A percentile compares a stretch with the other conserved stretches of the same genome.
Conservation (phyloP, 495 filamentous ascomycete species). For the Penicillium salamii region DNA sequence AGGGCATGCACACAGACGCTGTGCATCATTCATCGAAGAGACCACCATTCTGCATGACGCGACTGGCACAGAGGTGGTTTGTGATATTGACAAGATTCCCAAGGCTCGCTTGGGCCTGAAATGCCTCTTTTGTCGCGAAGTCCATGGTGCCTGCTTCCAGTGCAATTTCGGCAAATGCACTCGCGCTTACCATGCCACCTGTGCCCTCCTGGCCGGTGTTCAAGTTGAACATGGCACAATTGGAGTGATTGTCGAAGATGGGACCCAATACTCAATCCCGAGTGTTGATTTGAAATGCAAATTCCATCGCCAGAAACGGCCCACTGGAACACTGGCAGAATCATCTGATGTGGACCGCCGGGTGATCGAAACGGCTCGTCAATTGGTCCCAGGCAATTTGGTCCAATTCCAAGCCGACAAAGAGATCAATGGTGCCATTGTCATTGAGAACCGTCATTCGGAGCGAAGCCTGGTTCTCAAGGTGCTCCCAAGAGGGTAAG, state of each 20-base stretch:
- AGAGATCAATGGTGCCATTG: slow-evolving; percentile 87
- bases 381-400: slow-evolving; percentile 68
- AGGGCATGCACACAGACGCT: slow-evolving; percentile 78
- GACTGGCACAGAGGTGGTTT: slow-evolving; percentile 68
- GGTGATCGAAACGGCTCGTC: slow-evolving; percentile 57
- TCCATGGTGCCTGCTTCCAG: slow-evolving; percentile 93
- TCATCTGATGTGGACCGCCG: slow-evolving; percentile 64
- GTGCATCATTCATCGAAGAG: slow-evolving; percentile 87
- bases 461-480: slow-evolving; percentile 73
- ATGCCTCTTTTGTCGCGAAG: slow-evolving; percentile 91
- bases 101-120: slow-evolving; percentile 88
- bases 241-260: slow-evolving; percentile 86
- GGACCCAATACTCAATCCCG: slow-evolving; percentile 82
- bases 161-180: slow-evolving; percentile 95
- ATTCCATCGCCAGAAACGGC: slow-evolving; percentile 85
- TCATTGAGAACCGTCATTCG: slow-evolving; percentile 74
- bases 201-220: slow-evolving; percentile 86
- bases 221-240: slow-evolving; percentile 82
- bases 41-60: slow-evolving; percentile 74
- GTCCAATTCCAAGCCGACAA: slow-evolving; percentile 86
- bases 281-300: slow-evolving; percentile 91
- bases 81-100: slow-evolving; percentile 73
- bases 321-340: slow-evolving; percentile 65
- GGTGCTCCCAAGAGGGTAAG: slow-evolving; percentile 83
- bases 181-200: slow-evolving; percentile 91